Evolutionary conservation across 345 rosid genomes (phyloP).

Genomic region (Melastoma malabathricum): DNA sequence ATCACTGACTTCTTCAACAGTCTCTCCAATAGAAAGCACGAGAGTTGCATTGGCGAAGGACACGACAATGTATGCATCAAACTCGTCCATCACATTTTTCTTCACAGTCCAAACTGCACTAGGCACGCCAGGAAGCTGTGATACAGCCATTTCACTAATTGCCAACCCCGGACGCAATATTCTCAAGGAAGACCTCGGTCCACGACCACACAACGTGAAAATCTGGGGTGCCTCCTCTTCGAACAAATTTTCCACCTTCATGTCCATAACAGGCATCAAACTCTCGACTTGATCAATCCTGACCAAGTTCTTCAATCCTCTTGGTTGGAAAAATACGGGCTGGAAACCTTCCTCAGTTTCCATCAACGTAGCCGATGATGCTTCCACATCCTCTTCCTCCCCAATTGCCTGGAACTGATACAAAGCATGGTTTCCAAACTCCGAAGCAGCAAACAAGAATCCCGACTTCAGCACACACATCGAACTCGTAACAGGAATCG

Average conservation of each 20-base stretch:
- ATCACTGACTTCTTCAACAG: constrained; percentile 94
- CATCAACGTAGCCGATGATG: constrained; percentile 78
- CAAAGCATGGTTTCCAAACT: constrained; percentile 91
- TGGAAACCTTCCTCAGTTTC: constrained; percentile 96
- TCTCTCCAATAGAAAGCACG: constrained; percentile 96
- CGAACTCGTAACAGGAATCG: constrained; percentile 74
- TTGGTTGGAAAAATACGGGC: constrained; percentile 91
- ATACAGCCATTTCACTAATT: constrained; percentile 93
- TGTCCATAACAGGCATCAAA: constrained; percentile 96
- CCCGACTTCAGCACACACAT: constrained; percentile 91
- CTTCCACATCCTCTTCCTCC: constrained; percentile 80
- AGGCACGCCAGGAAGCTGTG: constrained; percentile 98
- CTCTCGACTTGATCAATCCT: constrained; percentile 96
- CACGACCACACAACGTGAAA: constrained; percentile 83
- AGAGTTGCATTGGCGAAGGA: constrained; percentile 92
- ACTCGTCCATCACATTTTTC: constrained; percentile 75
- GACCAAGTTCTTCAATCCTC: constrained; percentile 80
- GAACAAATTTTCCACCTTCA: constrained; percentile 78
- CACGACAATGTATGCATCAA: constrained; percentile 96
- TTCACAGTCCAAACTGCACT: constrained; percentile 99
- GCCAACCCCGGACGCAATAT: constrained; percentile 92
- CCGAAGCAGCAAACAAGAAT: constrained; percentile 82
- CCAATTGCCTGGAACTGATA: constrained; percentile 96
- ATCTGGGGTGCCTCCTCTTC: constrained; percentile 98
- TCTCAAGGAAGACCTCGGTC: constrained; percentile 91